Percentiles rank a stretch among this genome's conserved stretches.
Conservation (phyloP, 352 stramenopile genomes). For the Globisporangium takayamanum region DNA sequence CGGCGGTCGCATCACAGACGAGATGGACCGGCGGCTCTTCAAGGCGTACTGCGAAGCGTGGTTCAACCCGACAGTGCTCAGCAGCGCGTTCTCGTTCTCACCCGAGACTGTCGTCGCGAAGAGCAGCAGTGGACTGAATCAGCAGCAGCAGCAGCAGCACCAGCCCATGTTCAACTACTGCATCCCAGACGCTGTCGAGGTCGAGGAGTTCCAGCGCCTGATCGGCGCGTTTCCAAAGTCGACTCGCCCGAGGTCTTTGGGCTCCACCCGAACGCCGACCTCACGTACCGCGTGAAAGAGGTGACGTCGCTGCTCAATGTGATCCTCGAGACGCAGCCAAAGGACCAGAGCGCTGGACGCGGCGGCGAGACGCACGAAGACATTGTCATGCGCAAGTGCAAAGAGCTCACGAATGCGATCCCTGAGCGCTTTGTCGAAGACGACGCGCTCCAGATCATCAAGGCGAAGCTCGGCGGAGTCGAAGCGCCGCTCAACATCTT, state of each 20-base stretch:
- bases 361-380: slow-evolving; percentile 52
- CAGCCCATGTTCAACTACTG: slow-evolving; percentile 38
- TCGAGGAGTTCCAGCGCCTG: slow-evolving; percentile 65
- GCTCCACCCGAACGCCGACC: slow-evolving; percentile 69
- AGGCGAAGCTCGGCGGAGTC: slow-evolving; percentile 53
- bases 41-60: slow-evolving; percentile 68
- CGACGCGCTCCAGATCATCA: slow-evolving; percentile 34
- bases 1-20: slow-evolving; percentile 72
- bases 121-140: background rate
- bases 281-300: slow-evolving; percentile 79
- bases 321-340: slow-evolving; percentile 66
- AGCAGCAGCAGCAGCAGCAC: background rate
- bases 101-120: slow-evolving; percentile 41
- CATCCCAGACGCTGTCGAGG: slow-evolving; percentile 25
- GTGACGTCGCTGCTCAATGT: slow-evolving; percentile 48
- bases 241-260: slow-evolving; percentile 83
- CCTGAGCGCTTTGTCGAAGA: slow-evolving; percentile 42
- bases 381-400: slow-evolving; percentile 49
- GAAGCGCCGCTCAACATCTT: slow-evolving; percentile 75
- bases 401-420: slow-evolving; percentile 41
- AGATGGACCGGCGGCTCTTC: slow-evolving; percentile 71
- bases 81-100: slow-evolving; percentile 60
- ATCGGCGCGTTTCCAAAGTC: slow-evolving; percentile 53
- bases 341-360: slow-evolving; percentile 25
- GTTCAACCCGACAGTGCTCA: slow-evolving; percentile 58